Percentiles rank a stretch among this genome's conserved stretches.
Evolutionary conservation across 179 eudicot species (phyloP).

Genomic region (Sideroxylon spinosum): DNA sequence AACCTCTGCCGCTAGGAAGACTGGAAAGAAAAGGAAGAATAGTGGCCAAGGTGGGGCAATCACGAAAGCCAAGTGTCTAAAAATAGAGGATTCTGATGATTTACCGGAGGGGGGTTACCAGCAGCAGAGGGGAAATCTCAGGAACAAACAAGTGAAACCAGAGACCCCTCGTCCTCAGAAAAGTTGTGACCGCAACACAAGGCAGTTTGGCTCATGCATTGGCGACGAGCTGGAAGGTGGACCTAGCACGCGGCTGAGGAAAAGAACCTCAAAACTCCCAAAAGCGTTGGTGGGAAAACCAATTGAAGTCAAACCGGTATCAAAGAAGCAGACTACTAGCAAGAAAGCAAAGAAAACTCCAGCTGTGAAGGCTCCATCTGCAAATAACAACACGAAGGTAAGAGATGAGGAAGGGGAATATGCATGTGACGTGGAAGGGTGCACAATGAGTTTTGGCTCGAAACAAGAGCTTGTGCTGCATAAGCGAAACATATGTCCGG

Average conservation of each 20-base stretch:
- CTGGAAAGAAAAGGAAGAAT: slow-evolving; percentile 54
- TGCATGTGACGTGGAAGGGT: slow-evolving; percentile 78
- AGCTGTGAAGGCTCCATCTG: slow-evolving; percentile 24
- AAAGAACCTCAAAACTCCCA: slow-evolving; percentile 41
- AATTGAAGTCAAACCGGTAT: slow-evolving; percentile 31
- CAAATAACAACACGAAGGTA: slow-evolving; percentile 21
- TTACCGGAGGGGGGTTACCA: slow-evolving; percentile 29
- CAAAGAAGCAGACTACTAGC: slow-evolving; percentile 30
- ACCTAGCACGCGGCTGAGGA: slow-evolving; percentile 77
- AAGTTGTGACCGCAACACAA: neutral
- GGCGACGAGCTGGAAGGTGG: slow-evolving; percentile 61
- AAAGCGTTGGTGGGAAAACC: slow-evolving; percentile 27
- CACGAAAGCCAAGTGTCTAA: slow-evolving; percentile 38
- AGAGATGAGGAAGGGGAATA: slow-evolving; percentile 49
- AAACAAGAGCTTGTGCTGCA: slow-evolving; percentile 67
- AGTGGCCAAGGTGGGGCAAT: slow-evolving; percentile 24
- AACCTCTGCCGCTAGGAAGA: slow-evolving; percentile 33
- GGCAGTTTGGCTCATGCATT: slow-evolving; percentile 16
- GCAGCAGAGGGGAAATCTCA: slow-evolving; percentile 27
- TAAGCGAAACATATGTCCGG: slow-evolving; percentile 74
- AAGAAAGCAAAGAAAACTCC: slow-evolving; percentile 33
- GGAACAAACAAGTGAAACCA: slow-evolving; percentile 30
- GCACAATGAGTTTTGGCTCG: slow-evolving; percentile 74
- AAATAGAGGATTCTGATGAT: slow-evolving; percentile 27
- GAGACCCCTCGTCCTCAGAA: neutral